Percentiles rank a stretch among this genome's conserved stretches.
phyloP scores from a whole-genome alignment of 2,329 filamentous ascomycete genomes.

The Fusarium pseudograminearum region DNA sequence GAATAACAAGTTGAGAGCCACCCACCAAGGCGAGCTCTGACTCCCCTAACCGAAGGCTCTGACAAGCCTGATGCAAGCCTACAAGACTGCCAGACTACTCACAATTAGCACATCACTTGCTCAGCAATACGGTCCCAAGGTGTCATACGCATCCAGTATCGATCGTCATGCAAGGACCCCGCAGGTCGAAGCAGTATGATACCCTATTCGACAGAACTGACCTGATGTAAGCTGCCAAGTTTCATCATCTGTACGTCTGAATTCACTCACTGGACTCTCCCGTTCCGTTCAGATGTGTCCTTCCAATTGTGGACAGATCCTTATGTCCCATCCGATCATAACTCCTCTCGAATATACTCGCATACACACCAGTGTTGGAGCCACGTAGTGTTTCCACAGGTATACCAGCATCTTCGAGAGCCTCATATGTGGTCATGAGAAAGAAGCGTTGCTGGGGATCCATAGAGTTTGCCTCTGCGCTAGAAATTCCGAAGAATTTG shows the following conservation, averaged over 20 bases:
- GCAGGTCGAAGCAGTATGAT: conserved; percentile 14
- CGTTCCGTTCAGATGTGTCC: conserved; percentile 6
- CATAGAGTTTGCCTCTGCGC: conserved; percentile 1
- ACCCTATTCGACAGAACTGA: conserved; percentile 4
- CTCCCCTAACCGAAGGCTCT: conserved; percentile 9
- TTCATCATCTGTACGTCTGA: rapidly evolving
- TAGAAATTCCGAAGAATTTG: conserved; percentile 13
- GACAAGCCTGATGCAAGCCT: conserved; percentile 3
- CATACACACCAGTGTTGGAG: conserved; percentile 12
- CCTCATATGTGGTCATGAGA: conserved; percentile 13
- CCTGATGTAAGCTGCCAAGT: background rate
- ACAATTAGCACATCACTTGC: background rate
- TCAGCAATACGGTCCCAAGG: rapidly evolving
- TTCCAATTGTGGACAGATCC: conserved; percentile 8
- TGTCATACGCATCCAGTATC: conserved; percentile 14
- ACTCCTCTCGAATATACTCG: conserved; percentile 16
- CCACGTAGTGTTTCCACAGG: conserved; percentile 1
- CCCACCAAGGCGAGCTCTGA: conserved; percentile 5
- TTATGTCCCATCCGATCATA: conserved; percentile 16
- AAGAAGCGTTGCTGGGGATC: conserved; percentile 3
- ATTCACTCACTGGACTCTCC: conserved; percentile 8
- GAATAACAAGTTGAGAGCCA: conserved; percentile 15
- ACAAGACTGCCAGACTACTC: background rate
- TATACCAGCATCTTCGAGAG: conserved; percentile 10
- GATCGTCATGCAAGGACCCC: conserved; percentile 11